phyloP scores from a whole-genome alignment of 2,329 filamentous ascomycete species.

The Colletotrichum euphorbiae region DNA sequence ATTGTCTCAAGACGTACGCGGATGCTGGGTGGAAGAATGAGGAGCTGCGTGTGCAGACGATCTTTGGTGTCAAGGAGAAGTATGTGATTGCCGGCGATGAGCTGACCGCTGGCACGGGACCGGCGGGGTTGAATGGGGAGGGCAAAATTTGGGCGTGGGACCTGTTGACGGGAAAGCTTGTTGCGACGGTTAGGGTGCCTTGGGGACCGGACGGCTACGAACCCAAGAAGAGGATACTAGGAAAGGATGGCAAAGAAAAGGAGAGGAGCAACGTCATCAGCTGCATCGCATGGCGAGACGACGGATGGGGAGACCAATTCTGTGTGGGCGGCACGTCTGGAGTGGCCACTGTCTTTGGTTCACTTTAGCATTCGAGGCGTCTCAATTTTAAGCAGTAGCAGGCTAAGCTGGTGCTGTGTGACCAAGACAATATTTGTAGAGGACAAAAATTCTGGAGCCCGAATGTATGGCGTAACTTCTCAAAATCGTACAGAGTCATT shows the following conservation, averaged over 20 bases:
- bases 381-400: neutral
- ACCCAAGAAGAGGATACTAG: slow-evolving; percentile 64
- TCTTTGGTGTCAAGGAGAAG: slow-evolving; percentile 80
- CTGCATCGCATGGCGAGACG: slow-evolving; percentile 72
- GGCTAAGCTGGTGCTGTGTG: neutral
- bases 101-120: slow-evolving; percentile 51
- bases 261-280: slow-evolving; percentile 69
- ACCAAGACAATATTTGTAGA: neutral
- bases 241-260: slow-evolving; percentile 71
- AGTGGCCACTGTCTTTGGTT: slow-evolving; percentile 72
- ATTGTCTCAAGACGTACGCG: slow-evolving; percentile 78
- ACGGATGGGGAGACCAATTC: slow-evolving; percentile 72
- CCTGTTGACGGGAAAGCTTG: slow-evolving; percentile 76
- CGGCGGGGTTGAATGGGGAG: slow-evolving; percentile 51
- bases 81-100: slow-evolving; percentile 87
- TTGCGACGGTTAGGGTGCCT: slow-evolving; percentile 70
- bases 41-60: slow-evolving; percentile 78
- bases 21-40: slow-evolving; percentile 70
- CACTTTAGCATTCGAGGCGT: slow-evolving; percentile 32
- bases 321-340: slow-evolving; percentile 75
- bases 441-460: slow-evolving; percentile 8
- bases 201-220: slow-evolving; percentile 62
- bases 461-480: slow-evolving; percentile 26
- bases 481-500: slow-evolving; percentile 39
- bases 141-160: slow-evolving; percentile 86